Evolutionary conservation across 768 basidiomycete genomes (phyloP).

Genomic region (Omphalotus guepiniiformis): DNA sequence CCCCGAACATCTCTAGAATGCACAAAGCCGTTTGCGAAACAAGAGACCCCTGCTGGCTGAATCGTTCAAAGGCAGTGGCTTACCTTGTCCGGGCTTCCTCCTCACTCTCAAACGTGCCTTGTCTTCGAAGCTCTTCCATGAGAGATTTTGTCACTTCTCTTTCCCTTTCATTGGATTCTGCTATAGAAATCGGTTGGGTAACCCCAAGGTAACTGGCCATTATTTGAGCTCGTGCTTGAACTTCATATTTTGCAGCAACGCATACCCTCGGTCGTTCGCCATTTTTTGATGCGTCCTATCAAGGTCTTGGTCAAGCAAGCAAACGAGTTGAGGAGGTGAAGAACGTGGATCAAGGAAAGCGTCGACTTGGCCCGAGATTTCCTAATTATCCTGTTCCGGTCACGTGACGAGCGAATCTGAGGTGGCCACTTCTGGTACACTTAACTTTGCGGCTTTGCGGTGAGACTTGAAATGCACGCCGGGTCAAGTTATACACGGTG

Average conservation of each 20-base stretch:
- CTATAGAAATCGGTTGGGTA: slow-evolving; percentile 78
- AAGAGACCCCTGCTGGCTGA: neutral
- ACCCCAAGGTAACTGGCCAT: slow-evolving; percentile 67
- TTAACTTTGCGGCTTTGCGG: no score
- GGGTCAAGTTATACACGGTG: no score
- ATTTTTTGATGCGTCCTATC: slow-evolving; percentile 21
- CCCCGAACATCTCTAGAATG: no score
- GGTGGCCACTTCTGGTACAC: neutral
- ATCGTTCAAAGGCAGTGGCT: slow-evolving; percentile 25
- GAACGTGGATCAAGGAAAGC: neutral
- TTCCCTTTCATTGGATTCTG: slow-evolving; percentile 72
- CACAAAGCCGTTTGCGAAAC: neutral
- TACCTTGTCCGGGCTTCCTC: slow-evolving; percentile 87
- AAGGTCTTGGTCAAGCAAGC: neutral
- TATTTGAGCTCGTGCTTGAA: slow-evolving; percentile 6
- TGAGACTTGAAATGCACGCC: no score
- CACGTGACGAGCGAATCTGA: neutral
- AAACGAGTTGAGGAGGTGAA: neutral
- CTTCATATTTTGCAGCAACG: slow-evolving; percentile 11
- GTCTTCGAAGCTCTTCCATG: slow-evolving; percentile 84
- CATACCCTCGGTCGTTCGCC: slow-evolving; percentile 40
- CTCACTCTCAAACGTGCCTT: slow-evolving; percentile 87
- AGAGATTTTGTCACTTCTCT: slow-evolving; percentile 79
- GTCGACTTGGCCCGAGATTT: neutral
- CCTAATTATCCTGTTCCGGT: neutral